Evolutionary conservation across 164 flowering plant species (phyloP), one percentile per base, ranked within the genome.

Genomic region (Piper betle): DNA sequence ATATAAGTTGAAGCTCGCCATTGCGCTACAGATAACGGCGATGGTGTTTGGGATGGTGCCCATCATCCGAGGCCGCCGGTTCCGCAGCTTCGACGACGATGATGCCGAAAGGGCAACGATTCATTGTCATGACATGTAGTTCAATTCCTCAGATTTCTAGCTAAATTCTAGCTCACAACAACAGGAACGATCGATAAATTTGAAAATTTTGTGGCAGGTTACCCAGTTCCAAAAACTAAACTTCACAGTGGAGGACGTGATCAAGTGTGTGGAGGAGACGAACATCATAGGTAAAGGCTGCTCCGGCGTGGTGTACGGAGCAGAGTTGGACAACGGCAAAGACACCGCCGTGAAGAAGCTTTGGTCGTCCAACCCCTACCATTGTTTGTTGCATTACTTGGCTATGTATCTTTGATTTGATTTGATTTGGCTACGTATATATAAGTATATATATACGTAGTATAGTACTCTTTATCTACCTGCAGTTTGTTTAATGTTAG

Each of bases 201-300:
- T 46, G 10, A 15, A 3, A 46, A 2, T 46, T 10, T 46, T 12
- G 50, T 88, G 93, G 93, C 79, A 86, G 39, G 77, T 88, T 66
- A 88, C 88, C 53, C 96, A 88, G 38, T 88, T 84, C 77, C 96
- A 88, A 73, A 88, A 84, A 72, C 71, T 84, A 46, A 83, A 67
- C 63, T 83, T 88, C 75, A 68, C 88, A 0, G 81, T 84, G 1
- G 86, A 83, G 5, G 79, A 86, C 64, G 69, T 88, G 1, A 53
- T 83, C 20, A 73, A 59, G 60, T 80, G 87, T 72, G 71, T 88
- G 4, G 79, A 82, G 19, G 90, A 84, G 52, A 25, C 73, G 53
- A 88, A 88, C 69, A 83, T 84, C 58, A 84, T 88, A 11, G 96
- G 96, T 25, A 83, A 83, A 66, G 96, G 96, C 1, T 84, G 86